phyloP scores from a whole-genome alignment of 164 flowering plant genomes.

The Hamamelis virginiana region DNA sequence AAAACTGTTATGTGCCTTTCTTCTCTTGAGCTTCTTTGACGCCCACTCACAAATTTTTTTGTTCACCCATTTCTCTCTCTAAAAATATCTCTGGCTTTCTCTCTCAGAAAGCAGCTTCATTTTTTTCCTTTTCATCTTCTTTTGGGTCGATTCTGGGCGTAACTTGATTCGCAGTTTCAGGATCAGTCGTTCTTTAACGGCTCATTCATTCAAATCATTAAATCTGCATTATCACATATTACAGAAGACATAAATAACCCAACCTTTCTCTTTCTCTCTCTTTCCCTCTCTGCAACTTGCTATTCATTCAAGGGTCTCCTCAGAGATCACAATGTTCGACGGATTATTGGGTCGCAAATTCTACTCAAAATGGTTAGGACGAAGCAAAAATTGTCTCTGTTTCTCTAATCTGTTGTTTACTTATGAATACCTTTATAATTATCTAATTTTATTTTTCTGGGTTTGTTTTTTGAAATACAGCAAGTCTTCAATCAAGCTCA shows the following conservation, averaged over 20 bases:
- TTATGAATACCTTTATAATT: background rate
- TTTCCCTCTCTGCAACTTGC: background rate
- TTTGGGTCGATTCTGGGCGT: background rate
- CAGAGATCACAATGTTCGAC: conserved; percentile 2
- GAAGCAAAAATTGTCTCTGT: background rate
- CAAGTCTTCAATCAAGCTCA: conserved; percentile 33
- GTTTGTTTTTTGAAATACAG: conserved; percentile 19
- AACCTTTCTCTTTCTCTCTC: background rate
- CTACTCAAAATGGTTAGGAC: conserved; percentile 9
- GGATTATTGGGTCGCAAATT: conserved; percentile 13
- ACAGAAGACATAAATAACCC: no score
- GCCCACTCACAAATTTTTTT: no score
- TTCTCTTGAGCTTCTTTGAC: no score
- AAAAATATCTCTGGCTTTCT: background rate
- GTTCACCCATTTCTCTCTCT: background rate
- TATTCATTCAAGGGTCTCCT: background rate
- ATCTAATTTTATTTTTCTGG: background rate
- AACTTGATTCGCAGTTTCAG: background rate
- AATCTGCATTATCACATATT: no score
- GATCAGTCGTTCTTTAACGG: no score
- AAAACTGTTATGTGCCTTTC: no score
- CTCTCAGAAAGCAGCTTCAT: background rate
- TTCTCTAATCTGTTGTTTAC: background rate
- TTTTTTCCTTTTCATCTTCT: background rate
- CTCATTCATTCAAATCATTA: no score